Base-by-base conservation (phyloP, 345 rosid species). In the Mercurialis annua region DNA sequence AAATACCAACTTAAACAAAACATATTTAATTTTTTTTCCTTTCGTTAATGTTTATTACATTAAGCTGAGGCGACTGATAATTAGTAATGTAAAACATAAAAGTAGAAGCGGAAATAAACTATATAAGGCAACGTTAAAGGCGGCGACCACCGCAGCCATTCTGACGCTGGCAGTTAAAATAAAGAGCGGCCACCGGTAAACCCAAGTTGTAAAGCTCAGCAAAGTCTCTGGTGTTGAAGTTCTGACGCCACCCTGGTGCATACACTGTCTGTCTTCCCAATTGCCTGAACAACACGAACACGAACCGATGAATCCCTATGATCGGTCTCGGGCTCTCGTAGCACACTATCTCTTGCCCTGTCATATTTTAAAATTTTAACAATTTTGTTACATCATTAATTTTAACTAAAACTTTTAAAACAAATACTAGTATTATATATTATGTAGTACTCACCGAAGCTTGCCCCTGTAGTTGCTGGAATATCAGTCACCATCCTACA, bases 201-300 rank as follows among this genome's bases (percentile, higher is more conserved):
- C 98, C 93, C 0, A 92, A 91, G 60, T 92, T 90, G 84, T 90
- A 92, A 10, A 88, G 86, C 67, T 85, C 90, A 18, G 98, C 96
- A 44, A 92, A 92, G 61, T 88, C 84, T 62, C 82, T 79, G 63
- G 93, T 86, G 72, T 70, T 83, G 82, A 92, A 92, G 51, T 86
- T 82, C 78, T 84, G 97, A 16, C 98, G 90, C 92, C 97, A 92
- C n/a, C 84, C 89, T 0, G 98, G 98, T 2, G 86, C 85, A 23
- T 86, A 92, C 33, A 92, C 97, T 0, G 97, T 88, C 61, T 92
- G 97, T 73, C 97, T 79, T 3, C 97, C 96, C 16, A 83, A 80
- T 67, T 92, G 98, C 38, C 84, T 84, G 50, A 85, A 92, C 85
- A 92, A 72, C 42, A 84, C 78, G 21, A 90, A 71, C 31, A 83